Base-by-base conservation (phyloP, 805 yeast species). In the Cyberlindnera veronae region DNA sequence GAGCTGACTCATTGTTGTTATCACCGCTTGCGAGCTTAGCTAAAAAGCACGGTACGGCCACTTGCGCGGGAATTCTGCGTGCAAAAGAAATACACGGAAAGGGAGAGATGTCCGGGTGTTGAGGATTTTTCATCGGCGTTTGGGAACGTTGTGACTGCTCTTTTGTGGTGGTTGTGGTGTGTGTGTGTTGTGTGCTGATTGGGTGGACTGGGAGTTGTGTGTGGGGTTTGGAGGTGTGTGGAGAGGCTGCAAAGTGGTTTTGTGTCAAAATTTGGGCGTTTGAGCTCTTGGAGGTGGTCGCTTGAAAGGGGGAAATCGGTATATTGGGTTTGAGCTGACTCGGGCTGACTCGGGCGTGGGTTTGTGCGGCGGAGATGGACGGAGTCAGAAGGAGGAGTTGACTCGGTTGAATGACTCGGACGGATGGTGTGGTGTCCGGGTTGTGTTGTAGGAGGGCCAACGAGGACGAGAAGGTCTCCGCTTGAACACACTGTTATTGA, bases 41-140 rank as follows among this genome's bases (percentile, higher is more conserved):
- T 11, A 11, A 11, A 21, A 21, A 21, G 11, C 7, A 11, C 24
- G 24, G 24, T 21, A 21, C 24, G 24, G 24, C 24, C 24, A 21
- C 24, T 9, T 22, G 26, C 26, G 11, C 8, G 11, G 12, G 11
- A 22, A 8, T 22, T 9, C 11, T 26, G 29, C 14, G 29, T 11
- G 29, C 19, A 24, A 34, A 34, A 34, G 30, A 34, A 24, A 34
- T 22, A 26, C 16, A 28, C 18, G 14, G 17, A 21, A 21, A 21
- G 15, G 35, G 28, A 23, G n/a, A 23, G 15, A 18, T 34, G 36
- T 34, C 36, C 30, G 36, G 36, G 36, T 34, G 22, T 34, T 34
- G 11, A 12, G 26, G 26, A 9, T 8, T 7, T 12, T 11, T 12
- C 14, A 14, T 11, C 14, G 22, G 12, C 11, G 34, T 31, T 22